A percentile compares a stretch with the other conserved stretches of the same genome.
These are phyloP conservation scores for Sergeia podlipaevii DNA, from an alignment of 208 protist genomes.

Conservation along the genomic window DNA sequence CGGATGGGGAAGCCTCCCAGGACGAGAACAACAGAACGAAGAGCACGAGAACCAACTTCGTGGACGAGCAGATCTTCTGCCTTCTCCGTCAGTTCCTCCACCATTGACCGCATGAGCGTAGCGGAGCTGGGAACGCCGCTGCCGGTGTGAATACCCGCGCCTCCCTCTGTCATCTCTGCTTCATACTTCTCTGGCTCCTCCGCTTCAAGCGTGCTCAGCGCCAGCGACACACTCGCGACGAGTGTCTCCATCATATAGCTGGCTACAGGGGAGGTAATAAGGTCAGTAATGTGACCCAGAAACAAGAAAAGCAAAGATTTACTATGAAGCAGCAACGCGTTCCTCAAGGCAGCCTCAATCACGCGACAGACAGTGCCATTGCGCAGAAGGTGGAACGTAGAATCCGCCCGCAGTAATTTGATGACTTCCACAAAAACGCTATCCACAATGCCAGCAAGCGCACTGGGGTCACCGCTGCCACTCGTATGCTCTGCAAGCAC, in stretches of 20 bases:
- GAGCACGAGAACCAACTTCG: slow-evolving; percentile 63
- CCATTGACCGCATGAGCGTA: slow-evolving; percentile 57
- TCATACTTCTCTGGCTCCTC: slow-evolving; percentile 27
- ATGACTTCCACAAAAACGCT: slow-evolving; percentile 88
- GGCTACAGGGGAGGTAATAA: slow-evolving; percentile 74
- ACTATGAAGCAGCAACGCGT: slow-evolving; percentile 69
- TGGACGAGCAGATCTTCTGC: slow-evolving; percentile 64
- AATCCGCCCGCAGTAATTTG: slow-evolving; percentile 73
- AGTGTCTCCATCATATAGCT: slow-evolving; percentile 85
- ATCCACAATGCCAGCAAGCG: slow-evolving; percentile 68
- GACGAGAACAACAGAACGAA: slow-evolving; percentile 78
- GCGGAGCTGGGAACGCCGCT: slow-evolving; percentile 81
- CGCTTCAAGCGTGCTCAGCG: slow-evolving; percentile 48
- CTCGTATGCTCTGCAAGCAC: slow-evolving; percentile 58
- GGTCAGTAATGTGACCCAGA: slow-evolving; percentile 63
- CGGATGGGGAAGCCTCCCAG: slow-evolving; percentile 74
- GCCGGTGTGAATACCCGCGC: slow-evolving; percentile 49
- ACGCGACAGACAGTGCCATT: slow-evolving; percentile 77
- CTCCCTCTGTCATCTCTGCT: slow-evolving; percentile 59
- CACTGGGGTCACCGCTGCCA: slow-evolving; percentile 42
- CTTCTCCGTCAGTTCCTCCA: slow-evolving; percentile 68
- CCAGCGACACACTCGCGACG: slow-evolving; percentile 56
- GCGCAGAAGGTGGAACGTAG: slow-evolving; percentile 65
- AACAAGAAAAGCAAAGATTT: slow-evolving; percentile 86
- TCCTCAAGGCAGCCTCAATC: slow-evolving; percentile 79